These are phyloP conservation scores for Vitis labrusca DNA, from an alignment of 164 flowering plant genomes.

Conservation along the genomic window DNA sequence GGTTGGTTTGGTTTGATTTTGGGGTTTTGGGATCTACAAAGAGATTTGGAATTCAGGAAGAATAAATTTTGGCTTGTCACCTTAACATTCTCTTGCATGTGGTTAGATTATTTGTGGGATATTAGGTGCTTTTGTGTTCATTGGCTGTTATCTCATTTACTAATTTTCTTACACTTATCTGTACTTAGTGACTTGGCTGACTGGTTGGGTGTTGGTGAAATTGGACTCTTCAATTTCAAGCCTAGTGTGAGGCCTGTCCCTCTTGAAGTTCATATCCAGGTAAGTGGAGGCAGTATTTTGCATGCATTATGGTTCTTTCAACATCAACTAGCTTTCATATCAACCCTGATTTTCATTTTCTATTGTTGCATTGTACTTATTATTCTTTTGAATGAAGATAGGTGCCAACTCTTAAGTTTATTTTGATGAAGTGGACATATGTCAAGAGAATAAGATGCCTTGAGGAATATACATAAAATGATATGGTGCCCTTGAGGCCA, in stretches of 20 bases:
- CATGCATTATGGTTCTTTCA: slow-evolving; percentile 5
- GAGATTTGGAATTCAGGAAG: no score
- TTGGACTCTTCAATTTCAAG: slow-evolving; percentile 92
- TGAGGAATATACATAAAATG: no score
- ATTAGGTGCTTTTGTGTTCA: not conserved
- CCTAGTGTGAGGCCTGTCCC: slow-evolving; percentile 99
- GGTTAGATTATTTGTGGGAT: no score
- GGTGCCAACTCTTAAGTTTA: not conserved
- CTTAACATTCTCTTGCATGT: no score
- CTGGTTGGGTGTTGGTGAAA: slow-evolving; percentile 94
- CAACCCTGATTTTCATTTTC: not conserved
- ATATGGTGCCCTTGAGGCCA: no score
- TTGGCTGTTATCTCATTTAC: not conserved
- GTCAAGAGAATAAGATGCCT: not conserved
- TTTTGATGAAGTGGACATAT: not conserved
- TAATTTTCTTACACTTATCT: slow-evolving; percentile 7
- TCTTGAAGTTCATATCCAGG: slow-evolving; percentile 99
- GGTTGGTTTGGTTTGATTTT: no score
- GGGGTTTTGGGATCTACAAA: no score
- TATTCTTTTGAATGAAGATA: not conserved
- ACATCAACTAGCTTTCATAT: not conserved
- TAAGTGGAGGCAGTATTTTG: slow-evolving; percentile 28
- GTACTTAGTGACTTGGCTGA: slow-evolving; percentile 80
- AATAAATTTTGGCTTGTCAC: no score
- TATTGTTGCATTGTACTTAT: not conserved